Percentiles rank a stretch among this genome's conserved stretches.
These are phyloP conservation scores for Carallia brachiata DNA, from an alignment of 345 rosid species.

Conservation along the genomic window DNA sequence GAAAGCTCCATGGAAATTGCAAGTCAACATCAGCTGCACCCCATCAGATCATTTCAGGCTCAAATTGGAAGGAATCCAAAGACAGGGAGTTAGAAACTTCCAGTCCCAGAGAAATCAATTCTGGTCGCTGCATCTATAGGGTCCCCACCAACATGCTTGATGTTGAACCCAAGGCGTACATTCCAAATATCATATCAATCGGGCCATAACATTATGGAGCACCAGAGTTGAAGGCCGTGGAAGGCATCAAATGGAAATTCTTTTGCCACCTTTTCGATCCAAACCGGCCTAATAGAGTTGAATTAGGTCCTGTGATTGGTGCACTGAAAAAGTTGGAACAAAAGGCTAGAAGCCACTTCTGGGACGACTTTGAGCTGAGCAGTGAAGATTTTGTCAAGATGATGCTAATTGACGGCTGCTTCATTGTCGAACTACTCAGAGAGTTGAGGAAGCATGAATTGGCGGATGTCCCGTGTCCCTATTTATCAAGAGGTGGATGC, in stretches of 20 bases:
- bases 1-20: too few species aligned
- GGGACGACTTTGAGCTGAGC: conserved; percentile 19
- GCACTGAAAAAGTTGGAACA: conserved; percentile 24
- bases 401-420: conserved; percentile 27
- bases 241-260: conserved; percentile 25
- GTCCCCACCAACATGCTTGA: conserved; percentile 24
- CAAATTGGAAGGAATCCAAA: conserved; percentile 8
- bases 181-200: conserved; percentile 27
- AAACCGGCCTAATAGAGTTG: background rate
- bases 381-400: conserved; percentile 26
- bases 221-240: conserved; percentile 14
- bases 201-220: conserved; percentile 34
- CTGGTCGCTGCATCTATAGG: conserved; percentile 24
- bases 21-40: too few species aligned
- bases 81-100: conserved; percentile 6
- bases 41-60: conserved; percentile 1
- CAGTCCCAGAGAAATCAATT: conserved; percentile 4
- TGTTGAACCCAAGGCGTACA: conserved; percentile 24
- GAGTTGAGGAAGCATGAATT: conserved; percentile 8
- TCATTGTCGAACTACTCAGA: conserved; percentile 28
- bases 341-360: conserved; percentile 18
- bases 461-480: background rate
- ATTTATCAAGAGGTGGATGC: conserved; percentile 30
- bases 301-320: conserved; percentile 8
- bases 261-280: conserved; percentile 13